phyloP scores from a whole-genome alignment of 169 alveolate genomes.

The Eimeria acervulina region DNA sequence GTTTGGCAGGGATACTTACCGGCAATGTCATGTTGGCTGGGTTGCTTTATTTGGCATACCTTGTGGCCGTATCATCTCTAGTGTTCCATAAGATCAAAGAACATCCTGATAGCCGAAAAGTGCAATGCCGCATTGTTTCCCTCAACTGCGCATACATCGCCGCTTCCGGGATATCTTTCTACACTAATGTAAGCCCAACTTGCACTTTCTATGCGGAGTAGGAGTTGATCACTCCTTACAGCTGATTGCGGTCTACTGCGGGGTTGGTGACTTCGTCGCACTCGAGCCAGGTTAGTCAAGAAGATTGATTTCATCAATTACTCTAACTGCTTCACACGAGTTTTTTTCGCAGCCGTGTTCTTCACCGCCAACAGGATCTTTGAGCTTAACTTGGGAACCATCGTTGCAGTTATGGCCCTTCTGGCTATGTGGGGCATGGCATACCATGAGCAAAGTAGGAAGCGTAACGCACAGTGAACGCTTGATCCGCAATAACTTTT shows the following conservation, averaged over 20 bases:
- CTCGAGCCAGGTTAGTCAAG: slow-evolving; percentile 64
- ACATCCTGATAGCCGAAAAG: slow-evolving; percentile 57
- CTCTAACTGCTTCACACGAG: not conserved
- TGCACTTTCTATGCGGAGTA: not conserved
- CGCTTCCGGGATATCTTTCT: slow-evolving; percentile 63
- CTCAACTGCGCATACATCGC: slow-evolving; percentile 65
- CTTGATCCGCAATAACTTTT: not conserved
- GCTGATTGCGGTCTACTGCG: slow-evolving; percentile 65
- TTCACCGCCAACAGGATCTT: slow-evolving; percentile 58
- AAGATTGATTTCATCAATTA: not conserved
- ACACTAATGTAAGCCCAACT: slow-evolving; percentile 18
- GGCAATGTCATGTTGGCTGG: slow-evolving; percentile 62
- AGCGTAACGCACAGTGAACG: not conserved
- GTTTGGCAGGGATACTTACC: slow-evolving; percentile 59
- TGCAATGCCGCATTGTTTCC: slow-evolving; percentile 71
- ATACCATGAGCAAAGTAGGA: slow-evolving; percentile 56
- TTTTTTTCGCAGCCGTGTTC: slow-evolving; percentile 37
- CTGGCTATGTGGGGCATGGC: slow-evolving; percentile 64
- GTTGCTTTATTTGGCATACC: slow-evolving; percentile 40
- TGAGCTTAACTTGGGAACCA: slow-evolving; percentile 71
- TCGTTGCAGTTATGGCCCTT: slow-evolving; percentile 11
- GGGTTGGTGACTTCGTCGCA: slow-evolving; percentile 66
- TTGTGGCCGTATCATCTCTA: slow-evolving; percentile 17
- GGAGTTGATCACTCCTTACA: not conserved
- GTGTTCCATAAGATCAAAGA: slow-evolving; percentile 36